Percentiles rank a stretch among this genome's conserved stretches.
Conservation (phyloP, 805 yeast genomes). For the Yarrowia porcina region DNA sequence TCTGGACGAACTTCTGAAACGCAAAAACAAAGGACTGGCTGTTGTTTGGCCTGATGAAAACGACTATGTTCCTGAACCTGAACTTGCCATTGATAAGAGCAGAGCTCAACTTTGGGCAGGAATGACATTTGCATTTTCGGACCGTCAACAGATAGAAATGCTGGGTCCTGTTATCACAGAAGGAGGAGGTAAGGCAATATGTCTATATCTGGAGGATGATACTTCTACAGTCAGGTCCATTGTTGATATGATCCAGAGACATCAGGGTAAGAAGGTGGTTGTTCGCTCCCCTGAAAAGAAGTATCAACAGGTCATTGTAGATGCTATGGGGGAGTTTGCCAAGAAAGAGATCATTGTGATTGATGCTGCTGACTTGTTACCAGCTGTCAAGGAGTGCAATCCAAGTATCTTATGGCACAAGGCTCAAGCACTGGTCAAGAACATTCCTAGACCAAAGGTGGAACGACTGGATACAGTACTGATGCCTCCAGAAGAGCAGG, state of each 20-base stretch:
- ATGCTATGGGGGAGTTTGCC: neutral
- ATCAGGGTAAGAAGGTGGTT: neutral
- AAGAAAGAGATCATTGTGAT: neutral
- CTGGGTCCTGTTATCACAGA: slow-evolving; percentile 33
- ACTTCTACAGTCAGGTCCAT: neutral
- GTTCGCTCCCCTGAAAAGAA: neutral
- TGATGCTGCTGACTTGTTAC: slow-evolving; percentile 1
- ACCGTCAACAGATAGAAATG: slow-evolving; percentile 31
- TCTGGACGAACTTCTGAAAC: slow-evolving; percentile 29
- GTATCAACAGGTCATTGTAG: neutral
- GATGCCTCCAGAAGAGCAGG: neutral
- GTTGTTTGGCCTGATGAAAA: slow-evolving; percentile 32
- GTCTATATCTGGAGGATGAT: neutral
- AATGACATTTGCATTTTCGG: slow-evolving; percentile 34
- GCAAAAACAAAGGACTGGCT: slow-evolving; percentile 27
- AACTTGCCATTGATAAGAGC: neutral
- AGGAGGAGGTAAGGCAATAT: slow-evolving; percentile 33
- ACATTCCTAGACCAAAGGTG: neutral
- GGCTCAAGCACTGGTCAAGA: neutral
- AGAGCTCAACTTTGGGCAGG: slow-evolving; percentile 35
- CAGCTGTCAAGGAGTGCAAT: slow-evolving; percentile 2
- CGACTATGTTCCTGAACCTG: slow-evolving; percentile 32
- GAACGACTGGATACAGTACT: slow-evolving; percentile 7
- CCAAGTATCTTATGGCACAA: neutral
- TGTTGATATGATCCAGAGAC: neutral